Base-by-base conservation (phyloP, 148 eudicot genomes). In the Chenopodium formosanum region DNA sequence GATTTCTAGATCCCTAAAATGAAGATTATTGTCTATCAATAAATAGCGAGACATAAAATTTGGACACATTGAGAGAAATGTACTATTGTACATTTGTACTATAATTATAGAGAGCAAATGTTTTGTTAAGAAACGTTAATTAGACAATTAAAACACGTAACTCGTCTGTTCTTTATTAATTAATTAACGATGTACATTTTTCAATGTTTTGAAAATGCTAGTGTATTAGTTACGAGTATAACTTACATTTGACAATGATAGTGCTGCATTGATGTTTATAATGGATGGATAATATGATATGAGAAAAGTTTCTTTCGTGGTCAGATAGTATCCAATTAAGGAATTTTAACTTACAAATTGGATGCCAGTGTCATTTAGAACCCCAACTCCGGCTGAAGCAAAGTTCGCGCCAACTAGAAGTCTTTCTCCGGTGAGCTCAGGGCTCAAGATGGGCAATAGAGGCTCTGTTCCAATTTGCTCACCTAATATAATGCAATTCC, bases 321-420 rank as follows among this genome's bases (percentile, higher is more conserved):
- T 12, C 3, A 50, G 16, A 50, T 50, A 50, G 2, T 50, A 50
- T 50, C 14, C 20, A 19, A 17, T 17, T 0, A 58, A 16, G 4
- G 2, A 7, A 58, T 12, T 17, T 62, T 27, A 13, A 52, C 94
- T 83, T 82, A 93, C 97, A 81, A 93, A 93, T 66, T 93, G 97
- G 69, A 86, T 4, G 3, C 97, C 97, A 27, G 97, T 93, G 86
- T 93, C 97, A 31, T 91, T 89, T 14, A 93, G 91, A 70, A 93
- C 85, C 8, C 94, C 97, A 23, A 93, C 85, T 32, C 94, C 97
- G 3, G 97, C 97, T 0, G 97, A 93, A 72, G 94, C 94, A 64
- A 93, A 93, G 81, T 89, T 93, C 25, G 97, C 97, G 4, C 97
- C 97, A 0, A 90, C 91, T 0, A 91, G 83, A 52, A 93, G 91